These are phyloP conservation scores for Scedosporium apiospermum DNA, from an alignment of 2,329 filamentous ascomycete species.

Conservation along the genomic window DNA sequence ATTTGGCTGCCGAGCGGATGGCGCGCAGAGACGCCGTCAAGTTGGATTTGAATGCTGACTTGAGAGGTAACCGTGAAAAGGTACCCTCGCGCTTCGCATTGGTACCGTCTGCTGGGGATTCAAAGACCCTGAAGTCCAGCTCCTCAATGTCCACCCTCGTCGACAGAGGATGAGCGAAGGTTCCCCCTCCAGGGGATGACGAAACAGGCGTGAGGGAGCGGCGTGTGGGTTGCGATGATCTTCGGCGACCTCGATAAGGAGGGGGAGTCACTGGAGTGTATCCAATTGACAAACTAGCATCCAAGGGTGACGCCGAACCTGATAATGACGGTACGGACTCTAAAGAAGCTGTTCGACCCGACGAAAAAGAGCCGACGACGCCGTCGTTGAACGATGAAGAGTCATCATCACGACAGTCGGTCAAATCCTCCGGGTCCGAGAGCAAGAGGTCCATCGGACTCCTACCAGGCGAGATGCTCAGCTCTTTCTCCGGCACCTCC, in stretches of 20 bases:
- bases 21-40: constrained; percentile 57
- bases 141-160: constrained; percentile 37
- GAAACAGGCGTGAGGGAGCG: constrained; percentile 42
- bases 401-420: constrained; percentile 33
- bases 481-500: constrained; percentile 47
- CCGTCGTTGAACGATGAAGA: constrained; percentile 37
- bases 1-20: constrained; percentile 53
- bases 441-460: constrained; percentile 51
- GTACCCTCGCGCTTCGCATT: constrained; percentile 17
- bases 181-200: constrained; percentile 39
- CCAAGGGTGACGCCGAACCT: constrained; percentile 38
- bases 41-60: constrained; percentile 58
- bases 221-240: constrained; percentile 28
- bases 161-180: constrained; percentile 43
- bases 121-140: constrained; percentile 24
- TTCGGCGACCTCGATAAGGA: constrained; percentile 16
- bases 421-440: constrained; percentile 48
- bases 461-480: constrained; percentile 43
- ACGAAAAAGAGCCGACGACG: constrained; percentile 40
- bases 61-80: constrained; percentile 27
- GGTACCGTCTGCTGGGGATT: constrained; percentile 6
- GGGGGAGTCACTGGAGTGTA: constrained; percentile 8
- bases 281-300: constrained; percentile 38
- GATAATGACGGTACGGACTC: constrained; percentile 52
- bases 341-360: constrained; percentile 45